A percentile compares a stretch with the other conserved stretches of the same genome.
These are phyloP conservation scores for Panicum hallii DNA, from an alignment of 202 grass and related monocot species.

Conservation along the genomic window DNA sequence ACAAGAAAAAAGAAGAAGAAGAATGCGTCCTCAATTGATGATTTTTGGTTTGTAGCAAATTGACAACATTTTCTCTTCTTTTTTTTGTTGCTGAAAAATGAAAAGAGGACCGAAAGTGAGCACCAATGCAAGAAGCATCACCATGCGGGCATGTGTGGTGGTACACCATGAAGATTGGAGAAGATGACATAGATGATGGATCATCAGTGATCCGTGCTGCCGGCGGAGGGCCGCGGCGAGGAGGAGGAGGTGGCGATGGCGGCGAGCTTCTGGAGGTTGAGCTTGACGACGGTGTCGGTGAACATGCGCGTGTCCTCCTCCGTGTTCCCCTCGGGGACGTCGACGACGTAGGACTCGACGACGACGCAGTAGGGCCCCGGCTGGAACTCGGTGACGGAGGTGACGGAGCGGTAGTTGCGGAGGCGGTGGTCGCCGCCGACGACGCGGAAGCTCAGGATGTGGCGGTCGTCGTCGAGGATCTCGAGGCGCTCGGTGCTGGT, in stretches of 20 bases:
- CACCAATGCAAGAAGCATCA: constrained; percentile 12
- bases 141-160: constrained; percentile 12
- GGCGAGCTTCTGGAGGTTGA: constrained; percentile 97
- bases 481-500: constrained; percentile 89
- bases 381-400: constrained; percentile 84
- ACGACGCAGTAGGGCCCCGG: constrained; percentile 60
- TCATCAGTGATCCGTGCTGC: not conserved
- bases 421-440: constrained; percentile 88
- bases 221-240: not conserved
- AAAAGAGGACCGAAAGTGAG: not conserved
- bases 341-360: constrained; percentile 89
- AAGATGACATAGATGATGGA: not conserved
- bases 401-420: constrained; percentile 90
- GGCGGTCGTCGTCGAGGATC: constrained; percentile 87
- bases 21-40: not conserved
- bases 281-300: constrained; percentile 89
- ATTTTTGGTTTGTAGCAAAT: not conserved
- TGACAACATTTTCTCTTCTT: not conserved
- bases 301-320: constrained; percentile 90
- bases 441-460: constrained; percentile 92
- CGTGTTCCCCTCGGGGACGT: constrained; percentile 83
- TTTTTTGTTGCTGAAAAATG: not conserved
- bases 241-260: constrained; percentile 46
- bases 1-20: not conserved
- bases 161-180: not conserved